Evolutionary conservation across 148 eudicot genomes (phyloP).

Genomic region (Oxyria digyna): DNA sequence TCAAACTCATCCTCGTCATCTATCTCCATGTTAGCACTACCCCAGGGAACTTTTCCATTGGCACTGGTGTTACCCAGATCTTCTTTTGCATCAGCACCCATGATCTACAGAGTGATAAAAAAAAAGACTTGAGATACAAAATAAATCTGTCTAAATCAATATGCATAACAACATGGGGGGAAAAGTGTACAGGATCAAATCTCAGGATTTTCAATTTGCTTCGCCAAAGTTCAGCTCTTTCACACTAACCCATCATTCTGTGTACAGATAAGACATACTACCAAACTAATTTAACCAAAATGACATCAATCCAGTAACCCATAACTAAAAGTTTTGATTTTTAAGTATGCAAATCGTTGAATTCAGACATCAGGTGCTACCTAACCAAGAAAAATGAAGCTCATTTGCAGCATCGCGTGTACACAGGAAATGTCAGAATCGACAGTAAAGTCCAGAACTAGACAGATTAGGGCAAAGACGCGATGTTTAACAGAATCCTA

Average conservation of each 20-base stretch:
- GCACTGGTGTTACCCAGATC: constrained; percentile 33
- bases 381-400: not conserved
- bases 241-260: not conserved
- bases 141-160: not conserved
- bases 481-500: not conserved
- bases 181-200: not conserved
- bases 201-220: not conserved
- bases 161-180: not conserved
- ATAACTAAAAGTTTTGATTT: not conserved
- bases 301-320: not conserved
- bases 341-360: not conserved
- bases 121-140: not conserved
- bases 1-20: constrained; percentile 33
- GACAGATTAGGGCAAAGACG: not conserved
- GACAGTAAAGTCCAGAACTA: not conserved
- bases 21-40: constrained; percentile 20
- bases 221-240: not conserved
- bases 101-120: not conserved
- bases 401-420: not conserved
- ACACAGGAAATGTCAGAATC: not conserved
- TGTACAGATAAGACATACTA: not conserved
- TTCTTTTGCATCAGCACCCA: constrained; percentile 32
- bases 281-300: not conserved
- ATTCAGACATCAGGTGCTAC: not conserved
- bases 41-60: constrained; percentile 24